These are phyloP conservation scores for Spinacia oleracea DNA, from an alignment of 179 eudicot species.

Conservation along the genomic window DNA sequence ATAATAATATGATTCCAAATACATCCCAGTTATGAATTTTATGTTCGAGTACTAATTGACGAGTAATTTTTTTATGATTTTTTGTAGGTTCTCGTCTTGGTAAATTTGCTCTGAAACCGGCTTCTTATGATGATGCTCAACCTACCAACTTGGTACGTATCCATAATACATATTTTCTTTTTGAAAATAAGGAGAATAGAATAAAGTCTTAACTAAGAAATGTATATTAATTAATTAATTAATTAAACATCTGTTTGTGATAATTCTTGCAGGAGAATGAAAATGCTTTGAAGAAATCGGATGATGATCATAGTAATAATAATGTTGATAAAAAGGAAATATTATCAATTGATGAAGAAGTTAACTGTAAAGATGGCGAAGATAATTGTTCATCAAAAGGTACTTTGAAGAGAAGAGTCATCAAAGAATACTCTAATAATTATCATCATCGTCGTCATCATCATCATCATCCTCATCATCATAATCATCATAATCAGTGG, in stretches of 20 bases:
- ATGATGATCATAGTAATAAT: not conserved
- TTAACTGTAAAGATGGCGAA: conserved; percentile 22
- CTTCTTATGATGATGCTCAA: conserved; percentile 6
- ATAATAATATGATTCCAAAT: too few relatives aligned
- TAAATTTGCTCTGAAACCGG: conserved; percentile 13
- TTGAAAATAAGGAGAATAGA: too few relatives aligned
- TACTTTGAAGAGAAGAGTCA: conserved; percentile 31
- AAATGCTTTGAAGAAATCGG: not conserved
- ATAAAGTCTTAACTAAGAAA: too few relatives aligned
- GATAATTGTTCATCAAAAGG: conserved; percentile 25
- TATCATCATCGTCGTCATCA: not conserved
- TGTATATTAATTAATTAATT: too few relatives aligned
- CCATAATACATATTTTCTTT: too few relatives aligned
- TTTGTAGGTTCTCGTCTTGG: conserved; percentile 24
- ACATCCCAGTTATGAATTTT: not conserved
- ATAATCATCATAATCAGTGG: conserved; percentile 28
- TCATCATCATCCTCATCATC: conserved; percentile 5
- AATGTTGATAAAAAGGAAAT: not conserved
- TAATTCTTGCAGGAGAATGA: not conserved
- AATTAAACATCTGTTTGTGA: not conserved
- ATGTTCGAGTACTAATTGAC: not conserved
- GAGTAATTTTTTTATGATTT: not conserved
- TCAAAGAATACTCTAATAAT: conserved; percentile 1
- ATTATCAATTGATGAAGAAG: not conserved
- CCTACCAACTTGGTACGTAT: conserved; percentile 2